Conservation (phyloP, 2,329 filamentous ascomycete species). For the Zalaria sp. region DNA sequence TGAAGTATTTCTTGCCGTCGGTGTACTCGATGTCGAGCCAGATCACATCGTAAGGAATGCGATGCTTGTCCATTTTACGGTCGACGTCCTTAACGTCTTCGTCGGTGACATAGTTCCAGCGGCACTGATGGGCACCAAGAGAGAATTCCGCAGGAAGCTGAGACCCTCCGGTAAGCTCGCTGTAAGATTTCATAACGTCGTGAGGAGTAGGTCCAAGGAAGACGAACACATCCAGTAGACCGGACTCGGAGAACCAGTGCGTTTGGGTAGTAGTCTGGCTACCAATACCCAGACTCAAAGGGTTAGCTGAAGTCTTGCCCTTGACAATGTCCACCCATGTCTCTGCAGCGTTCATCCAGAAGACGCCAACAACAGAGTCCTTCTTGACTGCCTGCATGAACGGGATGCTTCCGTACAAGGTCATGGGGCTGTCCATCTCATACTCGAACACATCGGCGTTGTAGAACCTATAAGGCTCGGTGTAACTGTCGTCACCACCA, state of each 20-base stretch:
- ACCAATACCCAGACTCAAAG: slow-evolving; percentile 56
- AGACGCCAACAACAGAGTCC: slow-evolving; percentile 84
- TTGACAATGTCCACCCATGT: slow-evolving; percentile 96
- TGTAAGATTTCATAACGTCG: slow-evolving; percentile 69
- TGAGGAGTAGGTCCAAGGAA: slow-evolving; percentile 81
- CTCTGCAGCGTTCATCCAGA: slow-evolving; percentile 95
- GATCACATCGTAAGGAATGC: slow-evolving; percentile 96
- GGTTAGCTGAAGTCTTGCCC: slow-evolving; percentile 57
- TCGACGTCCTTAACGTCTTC: slow-evolving; percentile 96
- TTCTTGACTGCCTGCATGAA: slow-evolving; percentile 97
- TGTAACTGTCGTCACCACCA: slow-evolving; percentile 71
- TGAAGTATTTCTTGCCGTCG: slow-evolving; percentile 95
- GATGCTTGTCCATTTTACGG: slow-evolving; percentile 85
- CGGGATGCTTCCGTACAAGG: slow-evolving; percentile 89
- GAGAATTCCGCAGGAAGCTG: slow-evolving; percentile 86
- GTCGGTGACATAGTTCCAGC: slow-evolving; percentile 97
- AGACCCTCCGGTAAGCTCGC: slow-evolving; percentile 81
- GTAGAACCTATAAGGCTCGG: slow-evolving; percentile 86
- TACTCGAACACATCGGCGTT: slow-evolving; percentile 98
- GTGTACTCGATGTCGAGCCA: slow-evolving; percentile 99
- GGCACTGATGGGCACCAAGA: slow-evolving; percentile 90
- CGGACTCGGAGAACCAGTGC: slow-evolving; percentile 93
- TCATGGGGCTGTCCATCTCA: slow-evolving; percentile 94
- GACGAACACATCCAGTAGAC: slow-evolving; percentile 81
- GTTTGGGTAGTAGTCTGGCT: slow-evolving; percentile 68